Evolutionary conservation across 1,139 yeast genomes (phyloP).

Genomic region (Kodamaea suecica): DNA sequence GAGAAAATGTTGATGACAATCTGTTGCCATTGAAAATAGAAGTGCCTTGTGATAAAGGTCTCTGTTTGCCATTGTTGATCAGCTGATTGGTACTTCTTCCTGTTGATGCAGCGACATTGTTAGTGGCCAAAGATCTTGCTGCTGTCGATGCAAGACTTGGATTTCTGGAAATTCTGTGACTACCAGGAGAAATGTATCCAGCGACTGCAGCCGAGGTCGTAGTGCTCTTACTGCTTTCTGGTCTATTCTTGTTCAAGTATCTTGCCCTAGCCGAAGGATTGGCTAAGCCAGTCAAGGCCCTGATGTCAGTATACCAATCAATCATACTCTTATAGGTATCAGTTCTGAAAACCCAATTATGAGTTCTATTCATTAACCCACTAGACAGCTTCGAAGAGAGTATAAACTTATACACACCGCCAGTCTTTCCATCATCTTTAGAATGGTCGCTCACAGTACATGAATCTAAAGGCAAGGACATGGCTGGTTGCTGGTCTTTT

Average conservation of each 20-base stretch:
- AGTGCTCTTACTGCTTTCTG: conserved; percentile 7
- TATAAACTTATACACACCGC: conserved; percentile 72
- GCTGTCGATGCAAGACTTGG: conserved; percentile 29
- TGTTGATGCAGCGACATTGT: conserved; percentile 18
- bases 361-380: conserved; percentile 69
- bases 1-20: conserved; percentile 39
- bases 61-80: conserved; percentile 11
- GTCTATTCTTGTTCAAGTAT: conserved; percentile 18
- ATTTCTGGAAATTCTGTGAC: conserved; percentile 24
- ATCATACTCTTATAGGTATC: conserved; percentile 76
- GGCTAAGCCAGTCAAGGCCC: conserved; percentile 56
- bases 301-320: conserved; percentile 79
- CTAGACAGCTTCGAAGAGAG: conserved; percentile 67
- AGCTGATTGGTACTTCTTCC: conserved; percentile 5
- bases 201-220: conserved; percentile 5
- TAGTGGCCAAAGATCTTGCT: conserved; percentile 22
- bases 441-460: conserved; percentile 83
- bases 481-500: conserved; percentile 80
- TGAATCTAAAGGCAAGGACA: conserved; percentile 79
- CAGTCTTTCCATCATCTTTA: conserved; percentile 59
- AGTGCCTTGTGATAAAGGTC: conserved; percentile 26
- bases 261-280: conserved; percentile 51
- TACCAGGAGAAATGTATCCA: conserved; percentile 11
- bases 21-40: conserved; percentile 28
- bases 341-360: conserved; percentile 90